Conservation (phyloP, 306 rosid species). For the Echinosophora koreensis region DNA sequence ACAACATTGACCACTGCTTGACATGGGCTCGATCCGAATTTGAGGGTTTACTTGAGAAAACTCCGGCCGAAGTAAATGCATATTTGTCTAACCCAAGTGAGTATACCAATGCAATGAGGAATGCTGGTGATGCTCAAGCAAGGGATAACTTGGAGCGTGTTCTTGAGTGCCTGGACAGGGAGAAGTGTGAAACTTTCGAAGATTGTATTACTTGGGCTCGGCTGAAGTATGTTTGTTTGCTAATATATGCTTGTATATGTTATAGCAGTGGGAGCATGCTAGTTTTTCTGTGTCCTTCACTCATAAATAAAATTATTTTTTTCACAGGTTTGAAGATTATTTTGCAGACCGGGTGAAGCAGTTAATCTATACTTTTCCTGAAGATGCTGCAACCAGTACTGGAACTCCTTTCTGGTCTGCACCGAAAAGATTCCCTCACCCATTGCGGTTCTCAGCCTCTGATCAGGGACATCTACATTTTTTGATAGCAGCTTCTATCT, state of each 20-base stretch:
- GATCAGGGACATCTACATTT: constrained; percentile 71
- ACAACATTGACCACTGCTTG: constrained; percentile 92
- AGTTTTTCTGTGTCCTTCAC: constrained; percentile 1
- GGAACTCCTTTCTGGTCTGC: constrained; percentile 96
- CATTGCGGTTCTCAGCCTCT: constrained; percentile 70
- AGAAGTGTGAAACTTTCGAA: constrained; percentile 74
- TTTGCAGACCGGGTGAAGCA: constrained; percentile 80
- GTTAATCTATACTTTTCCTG: constrained; percentile 85
- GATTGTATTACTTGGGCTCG: constrained; percentile 91
- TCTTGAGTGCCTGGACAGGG: constrained; percentile 80
- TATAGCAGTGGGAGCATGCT: background rate
- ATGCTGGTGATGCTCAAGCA: constrained; percentile 89
- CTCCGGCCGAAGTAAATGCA: constrained; percentile 87
- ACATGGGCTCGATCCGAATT: constrained; percentile 97
- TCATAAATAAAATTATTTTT: background rate
- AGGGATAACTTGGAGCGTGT: constrained; percentile 87
- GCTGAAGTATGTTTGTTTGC: constrained; percentile 70
- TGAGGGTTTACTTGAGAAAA: constrained; percentile 91
- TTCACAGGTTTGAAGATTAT: constrained; percentile 88
- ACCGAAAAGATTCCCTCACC: constrained; percentile 87
- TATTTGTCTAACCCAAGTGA: constrained; percentile 78
- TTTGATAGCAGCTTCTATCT: constrained; percentile 71
- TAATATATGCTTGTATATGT: background rate
- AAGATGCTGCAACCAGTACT: constrained; percentile 85
- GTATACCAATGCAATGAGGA: constrained; percentile 65